Conservation (phyloP, 305 asterid genomes). For the Fraxinus nigra region DNA sequence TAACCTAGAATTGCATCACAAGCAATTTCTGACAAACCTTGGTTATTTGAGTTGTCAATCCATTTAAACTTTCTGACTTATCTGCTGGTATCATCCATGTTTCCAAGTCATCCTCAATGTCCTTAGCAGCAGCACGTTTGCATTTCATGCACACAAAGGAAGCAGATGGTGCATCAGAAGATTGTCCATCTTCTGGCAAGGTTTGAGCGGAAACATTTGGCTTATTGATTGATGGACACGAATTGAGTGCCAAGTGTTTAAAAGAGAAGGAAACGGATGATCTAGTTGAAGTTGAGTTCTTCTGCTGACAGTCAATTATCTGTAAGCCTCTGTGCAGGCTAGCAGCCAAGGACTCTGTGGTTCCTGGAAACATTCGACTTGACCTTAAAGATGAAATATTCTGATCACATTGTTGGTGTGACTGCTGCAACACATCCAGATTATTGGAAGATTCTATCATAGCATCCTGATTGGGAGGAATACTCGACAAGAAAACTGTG, state of each 20-base stretch:
- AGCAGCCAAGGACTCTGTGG: conserved; percentile 82
- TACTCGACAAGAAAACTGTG: conserved; percentile 40
- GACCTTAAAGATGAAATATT: conserved; percentile 68
- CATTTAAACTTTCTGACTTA: conserved; percentile 31
- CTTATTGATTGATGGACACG: conserved; percentile 50
- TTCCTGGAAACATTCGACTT: conserved; percentile 69
- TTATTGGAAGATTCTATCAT: conserved; percentile 37
- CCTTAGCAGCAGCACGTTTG: conserved; percentile 37
- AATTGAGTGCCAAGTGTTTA: conserved; percentile 72
- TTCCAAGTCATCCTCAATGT: conserved; percentile 35
- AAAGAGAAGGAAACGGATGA: conserved; percentile 90
- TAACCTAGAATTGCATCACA: neutral
- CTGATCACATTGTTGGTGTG: conserved; percentile 44
- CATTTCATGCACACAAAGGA: conserved; percentile 60
- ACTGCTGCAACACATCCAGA: conserved; percentile 34
- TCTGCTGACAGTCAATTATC: conserved; percentile 78
- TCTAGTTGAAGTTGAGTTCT: conserved; percentile 56
- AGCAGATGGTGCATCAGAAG: conserved; percentile 35
- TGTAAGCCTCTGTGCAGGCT: conserved; percentile 89
- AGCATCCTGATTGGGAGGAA: conserved; percentile 36
- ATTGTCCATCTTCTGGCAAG: conserved; percentile 32
- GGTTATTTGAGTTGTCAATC: conserved; percentile 26
- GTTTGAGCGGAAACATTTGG: conserved; percentile 49
- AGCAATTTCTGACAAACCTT: conserved; percentile 31
- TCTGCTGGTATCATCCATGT: conserved; percentile 36